These are phyloP conservation scores for Neoarthrinium moseri DNA, from an alignment of 2,329 filamentous ascomycete species.

Conservation along the genomic window DNA sequence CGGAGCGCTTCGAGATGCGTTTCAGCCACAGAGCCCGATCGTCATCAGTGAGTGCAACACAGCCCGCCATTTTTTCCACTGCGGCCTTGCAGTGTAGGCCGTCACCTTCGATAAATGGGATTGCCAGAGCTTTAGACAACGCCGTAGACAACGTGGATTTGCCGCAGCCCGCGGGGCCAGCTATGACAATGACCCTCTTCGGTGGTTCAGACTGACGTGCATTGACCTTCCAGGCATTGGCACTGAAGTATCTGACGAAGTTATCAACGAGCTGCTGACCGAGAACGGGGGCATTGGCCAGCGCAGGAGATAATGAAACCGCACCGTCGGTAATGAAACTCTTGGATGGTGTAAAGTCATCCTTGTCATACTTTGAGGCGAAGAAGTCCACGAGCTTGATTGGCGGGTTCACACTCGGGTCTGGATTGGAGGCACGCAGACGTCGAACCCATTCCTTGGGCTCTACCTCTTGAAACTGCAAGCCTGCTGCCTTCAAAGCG, in stretches of 20 bases:
- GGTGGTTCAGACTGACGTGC: constrained; percentile 14
- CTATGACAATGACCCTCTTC: constrained; percentile 31
- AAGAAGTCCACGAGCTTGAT: constrained; percentile 56
- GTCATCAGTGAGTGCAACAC: constrained; percentile 28
- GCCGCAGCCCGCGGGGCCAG: constrained; percentile 39
- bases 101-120: constrained; percentile 40
- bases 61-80: constrained; percentile 24
- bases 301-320: constrained; percentile 42
- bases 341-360: constrained; percentile 43
- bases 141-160: constrained; percentile 35
- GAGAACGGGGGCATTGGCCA: constrained; percentile 32
- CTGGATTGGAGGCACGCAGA: constrained; percentile 40
- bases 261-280: constrained; percentile 33
- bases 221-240: constrained; percentile 38
- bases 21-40: constrained; percentile 30
- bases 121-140: constrained; percentile 25
- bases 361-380: constrained; percentile 42
- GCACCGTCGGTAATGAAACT: constrained; percentile 36
- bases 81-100: constrained; percentile 24
- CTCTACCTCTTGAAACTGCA: constrained; percentile 43
- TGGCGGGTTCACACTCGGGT: constrained; percentile 46
- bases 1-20: constrained; percentile 20
- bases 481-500: constrained; percentile 38
- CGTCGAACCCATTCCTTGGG: constrained; percentile 41
- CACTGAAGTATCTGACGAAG: constrained; percentile 33